phyloP scores from a whole-genome alignment of 2,329 filamentous ascomycete genomes.

The Alternaria sp. region DNA sequence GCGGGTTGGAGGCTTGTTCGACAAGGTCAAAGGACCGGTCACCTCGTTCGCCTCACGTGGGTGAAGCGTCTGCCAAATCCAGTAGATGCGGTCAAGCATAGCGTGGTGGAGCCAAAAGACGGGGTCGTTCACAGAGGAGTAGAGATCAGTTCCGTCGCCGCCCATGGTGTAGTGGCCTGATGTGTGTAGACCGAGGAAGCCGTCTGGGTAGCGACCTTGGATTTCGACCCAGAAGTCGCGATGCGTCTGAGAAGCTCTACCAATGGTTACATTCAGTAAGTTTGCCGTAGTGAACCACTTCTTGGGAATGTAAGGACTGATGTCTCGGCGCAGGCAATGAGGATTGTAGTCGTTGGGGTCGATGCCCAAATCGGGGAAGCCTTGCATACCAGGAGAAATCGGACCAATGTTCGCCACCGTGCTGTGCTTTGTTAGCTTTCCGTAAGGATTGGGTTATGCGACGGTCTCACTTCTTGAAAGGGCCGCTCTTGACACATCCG shows the following conservation, averaged over 20 bases:
- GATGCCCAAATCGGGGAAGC: conserved; percentile 1
- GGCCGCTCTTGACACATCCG: conserved; percentile 2
- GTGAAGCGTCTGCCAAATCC: conserved; percentile 7
- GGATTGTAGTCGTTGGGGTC: not conserved
- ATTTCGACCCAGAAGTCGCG: conserved; percentile 6
- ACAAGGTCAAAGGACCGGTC: conserved; percentile 1
- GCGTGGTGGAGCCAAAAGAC: conserved; percentile 5
- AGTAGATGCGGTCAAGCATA: conserved; percentile 8
- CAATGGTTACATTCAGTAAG: conserved; percentile 4
- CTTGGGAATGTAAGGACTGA: conserved; percentile 2
- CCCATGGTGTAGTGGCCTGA: conserved; percentile 6
- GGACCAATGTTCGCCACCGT: conserved; percentile 3
- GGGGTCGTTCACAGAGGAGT: conserved; percentile 6
- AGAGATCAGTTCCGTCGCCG: conserved; percentile 4
- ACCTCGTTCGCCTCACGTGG: conserved; percentile 7
- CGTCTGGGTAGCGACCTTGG: conserved; percentile 2
- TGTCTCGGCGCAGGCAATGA: conserved; percentile 2
- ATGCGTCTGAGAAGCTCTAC: not conserved
- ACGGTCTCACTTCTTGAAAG: conserved; percentile 3
- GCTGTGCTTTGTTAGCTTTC: not conserved
- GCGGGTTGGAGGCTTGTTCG: conserved; percentile 3
- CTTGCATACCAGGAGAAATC: conserved; percentile 7
- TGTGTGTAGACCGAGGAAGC: conserved; percentile 3
- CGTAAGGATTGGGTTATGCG: not conserved
- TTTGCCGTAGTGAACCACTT: conserved; percentile 5